phyloP scores from a whole-genome alignment of 2,329 filamentous ascomycete species.

The Aspergillus pseudoglaucus region DNA sequence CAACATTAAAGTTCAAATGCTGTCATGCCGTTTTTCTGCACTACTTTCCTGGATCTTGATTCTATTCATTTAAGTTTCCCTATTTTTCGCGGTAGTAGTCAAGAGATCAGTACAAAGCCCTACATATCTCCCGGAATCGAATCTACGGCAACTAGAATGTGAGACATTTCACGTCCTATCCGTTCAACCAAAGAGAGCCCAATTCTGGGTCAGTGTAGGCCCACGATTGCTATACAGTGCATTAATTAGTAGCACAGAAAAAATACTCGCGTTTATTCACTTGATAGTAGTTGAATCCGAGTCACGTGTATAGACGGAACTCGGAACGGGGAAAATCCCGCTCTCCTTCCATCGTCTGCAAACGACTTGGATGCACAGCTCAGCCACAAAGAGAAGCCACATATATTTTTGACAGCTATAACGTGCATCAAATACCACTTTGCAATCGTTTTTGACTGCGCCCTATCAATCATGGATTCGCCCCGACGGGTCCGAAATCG shows the following conservation, averaged over 20 bases:
- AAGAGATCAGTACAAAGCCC: not conserved
- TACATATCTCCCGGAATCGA: not conserved
- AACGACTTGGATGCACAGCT: not conserved
- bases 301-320: not conserved
- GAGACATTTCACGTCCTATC: not conserved
- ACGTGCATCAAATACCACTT: not conserved
- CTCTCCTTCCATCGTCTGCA: not conserved
- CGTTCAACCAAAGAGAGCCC: not conserved
- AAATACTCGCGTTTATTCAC: not conserved
- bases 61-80: not conserved
- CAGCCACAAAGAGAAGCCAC: not conserved
- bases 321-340: not conserved
- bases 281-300: not conserved
- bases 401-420: not conserved
- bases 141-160: not conserved
- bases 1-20: not conserved
- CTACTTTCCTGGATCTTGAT: not conserved
- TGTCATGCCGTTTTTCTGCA: not conserved
- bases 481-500: conserved; percentile 14
- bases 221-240: not conserved
- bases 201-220: not conserved
- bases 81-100: not conserved
- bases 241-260: not conserved
- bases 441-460: not conserved
- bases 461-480: not conserved